phyloP scores from a whole-genome alignment of 306 rosid genomes.

The Lathyrus tuberosus region DNA sequence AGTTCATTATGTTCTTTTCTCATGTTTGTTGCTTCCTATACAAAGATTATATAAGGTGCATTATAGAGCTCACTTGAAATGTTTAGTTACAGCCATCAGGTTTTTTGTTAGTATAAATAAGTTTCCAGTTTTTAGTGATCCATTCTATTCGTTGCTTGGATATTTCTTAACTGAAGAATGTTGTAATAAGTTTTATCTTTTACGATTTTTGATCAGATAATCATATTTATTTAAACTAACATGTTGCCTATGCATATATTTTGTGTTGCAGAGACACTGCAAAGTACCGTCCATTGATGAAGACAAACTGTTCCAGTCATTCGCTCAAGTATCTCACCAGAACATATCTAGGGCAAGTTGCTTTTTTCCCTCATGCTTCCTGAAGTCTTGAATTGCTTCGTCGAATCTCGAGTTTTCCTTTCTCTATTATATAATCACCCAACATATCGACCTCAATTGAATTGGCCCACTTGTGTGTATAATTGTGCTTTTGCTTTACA shows the following conservation, averaged over 20 bases:
- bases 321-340: constrained; percentile 82
- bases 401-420: constrained; percentile 25
- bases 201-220: constrained; percentile 11
- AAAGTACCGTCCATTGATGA: constrained; percentile 73
- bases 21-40: neutral
- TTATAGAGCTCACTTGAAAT: constrained; percentile 13
- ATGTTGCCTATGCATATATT: constrained; percentile 30
- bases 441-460: neutral
- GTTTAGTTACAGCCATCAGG: neutral
- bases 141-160: constrained; percentile 24
- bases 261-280: constrained; percentile 78
- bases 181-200: neutral
- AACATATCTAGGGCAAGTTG: constrained; percentile 82
- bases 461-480: neutral
- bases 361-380: constrained; percentile 21
- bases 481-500: constrained; percentile 48
- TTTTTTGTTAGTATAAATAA: constrained; percentile 6
- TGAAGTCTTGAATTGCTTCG: constrained; percentile 9
- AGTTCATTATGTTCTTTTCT: neutral
- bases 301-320: constrained; percentile 80
- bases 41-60: constrained; percentile 10
- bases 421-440: constrained; percentile 7
- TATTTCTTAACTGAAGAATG: constrained; percentile 18
- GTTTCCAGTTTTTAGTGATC: constrained; percentile 25
- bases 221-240: constrained; percentile 22